These are phyloP conservation scores for Pythium pectinolyticum DNA, from an alignment of 352 stramenopile species.

Conservation along the genomic window DNA sequence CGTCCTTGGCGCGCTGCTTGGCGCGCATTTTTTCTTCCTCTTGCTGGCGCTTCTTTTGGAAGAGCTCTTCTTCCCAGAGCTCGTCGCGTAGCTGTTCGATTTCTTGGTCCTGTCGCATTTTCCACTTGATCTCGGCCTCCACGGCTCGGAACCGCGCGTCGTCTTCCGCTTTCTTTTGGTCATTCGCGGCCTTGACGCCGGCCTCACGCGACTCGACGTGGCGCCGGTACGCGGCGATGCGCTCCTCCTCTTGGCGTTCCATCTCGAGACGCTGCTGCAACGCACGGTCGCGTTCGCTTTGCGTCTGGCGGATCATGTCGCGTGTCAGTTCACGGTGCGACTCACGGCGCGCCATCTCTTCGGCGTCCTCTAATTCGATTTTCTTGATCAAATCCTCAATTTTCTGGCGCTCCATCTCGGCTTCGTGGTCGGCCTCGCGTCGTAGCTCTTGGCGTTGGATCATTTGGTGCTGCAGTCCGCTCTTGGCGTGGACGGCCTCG, in stretches of 20 bases:
- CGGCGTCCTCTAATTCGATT: conserved; percentile 83
- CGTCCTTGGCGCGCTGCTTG: conserved; percentile 76
- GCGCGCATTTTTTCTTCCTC: conserved; percentile 66
- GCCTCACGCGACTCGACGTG: conserved; percentile 51
- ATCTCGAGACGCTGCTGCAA: conserved; percentile 34
- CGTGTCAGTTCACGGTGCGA: conserved; percentile 57
- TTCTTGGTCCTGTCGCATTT: conserved; percentile 84
- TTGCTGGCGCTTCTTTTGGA: conserved; percentile 68
- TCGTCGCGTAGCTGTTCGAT: conserved; percentile 86
- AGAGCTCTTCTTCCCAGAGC: conserved; percentile 91
- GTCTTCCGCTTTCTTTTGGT: conserved; percentile 64
- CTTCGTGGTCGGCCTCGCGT: conserved; percentile 67
- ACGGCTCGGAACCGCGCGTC: conserved; percentile 74
- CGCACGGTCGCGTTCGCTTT: conserved; percentile 41
- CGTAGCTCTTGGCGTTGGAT: conserved; percentile 61
- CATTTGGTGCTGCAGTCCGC: conserved; percentile 70
- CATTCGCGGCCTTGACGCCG: conserved; percentile 57
- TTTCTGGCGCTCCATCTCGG: conserved; percentile 74
- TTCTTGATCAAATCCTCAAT: conserved; percentile 86
- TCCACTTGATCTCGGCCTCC: conserved; percentile 82
- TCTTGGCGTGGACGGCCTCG: conserved; percentile 71
- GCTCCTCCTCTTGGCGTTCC: conserved; percentile 39
- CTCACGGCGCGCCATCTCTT: conserved; percentile 67
- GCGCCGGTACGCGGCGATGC: conserved; percentile 51
- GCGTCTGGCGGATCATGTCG: conserved; percentile 53